A percentile compares a stretch with the other conserved stretches of the same genome.
Evolutionary conservation across 192 early-diverging fungal species (phyloP).

Genomic region (Gryganskiella cystojenkinii): DNA sequence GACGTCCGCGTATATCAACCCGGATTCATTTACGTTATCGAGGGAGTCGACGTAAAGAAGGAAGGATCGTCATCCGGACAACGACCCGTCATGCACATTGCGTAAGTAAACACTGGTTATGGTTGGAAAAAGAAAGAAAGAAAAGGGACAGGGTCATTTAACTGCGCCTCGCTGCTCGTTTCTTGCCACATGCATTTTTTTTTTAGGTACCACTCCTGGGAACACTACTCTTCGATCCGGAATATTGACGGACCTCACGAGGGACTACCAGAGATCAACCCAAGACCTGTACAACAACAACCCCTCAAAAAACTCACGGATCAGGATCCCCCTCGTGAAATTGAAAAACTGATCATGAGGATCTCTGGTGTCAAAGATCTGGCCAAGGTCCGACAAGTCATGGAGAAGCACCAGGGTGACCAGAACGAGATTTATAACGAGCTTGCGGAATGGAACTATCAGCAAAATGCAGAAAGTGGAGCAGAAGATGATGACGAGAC

Average conservation of each 20-base stretch:
- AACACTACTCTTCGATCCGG: constrained; percentile 81
- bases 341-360: constrained; percentile 68
- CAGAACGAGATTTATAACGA: constrained; percentile 64
- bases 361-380: constrained; percentile 63
- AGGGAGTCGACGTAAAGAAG: constrained; percentile 62
- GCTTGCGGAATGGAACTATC: constrained; percentile 32
- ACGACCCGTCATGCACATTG: constrained; percentile 69
- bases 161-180: neutral
- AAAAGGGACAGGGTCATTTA: neutral
- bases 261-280: constrained; percentile 71
- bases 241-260: constrained; percentile 70
- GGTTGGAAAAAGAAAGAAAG: neutral
- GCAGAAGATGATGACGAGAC: neutral
- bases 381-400: constrained; percentile 57
- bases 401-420: constrained; percentile 58
- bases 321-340: constrained; percentile 37
- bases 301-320: constrained; percentile 36
- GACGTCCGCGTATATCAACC: constrained; percentile 79
- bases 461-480: neutral
- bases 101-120: constrained; percentile 41
- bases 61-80: constrained; percentile 47
- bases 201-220: constrained; percentile 75
- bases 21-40: constrained; percentile 77
- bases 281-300: neutral
- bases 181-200: neutral